These are phyloP conservation scores for Pythium aristosporum DNA, from an alignment of 352 stramenopile species.

Conservation along the genomic window DNA sequence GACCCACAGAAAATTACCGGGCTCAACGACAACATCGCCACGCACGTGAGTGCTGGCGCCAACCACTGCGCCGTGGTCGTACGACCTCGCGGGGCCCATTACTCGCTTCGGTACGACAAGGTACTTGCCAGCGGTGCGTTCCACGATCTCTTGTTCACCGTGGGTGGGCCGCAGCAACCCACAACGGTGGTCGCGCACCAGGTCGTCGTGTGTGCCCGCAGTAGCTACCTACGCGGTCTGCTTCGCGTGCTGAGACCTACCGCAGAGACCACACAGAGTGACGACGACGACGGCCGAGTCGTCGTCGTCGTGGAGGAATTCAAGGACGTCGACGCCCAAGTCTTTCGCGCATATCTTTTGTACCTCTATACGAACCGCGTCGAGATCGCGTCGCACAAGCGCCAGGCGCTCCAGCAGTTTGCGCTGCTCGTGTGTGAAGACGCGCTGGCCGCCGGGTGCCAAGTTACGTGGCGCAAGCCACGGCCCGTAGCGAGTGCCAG, in stretches of 20 bases:
- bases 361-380: slow-evolving; percentile 77
- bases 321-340: slow-evolving; percentile 49
- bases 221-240: slow-evolving; percentile 55
- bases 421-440: slow-evolving; percentile 56
- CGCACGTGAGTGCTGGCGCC: slow-evolving; percentile 56
- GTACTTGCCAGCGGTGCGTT: slow-evolving; percentile 54
- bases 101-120: slow-evolving; percentile 58
- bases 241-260: slow-evolving; percentile 39
- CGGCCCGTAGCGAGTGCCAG: slow-evolving; percentile 3
- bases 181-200: slow-evolving; percentile 39
- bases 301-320: slow-evolving; percentile 53
- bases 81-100: slow-evolving; percentile 51
- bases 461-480: slow-evolving; percentile 57
- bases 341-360: slow-evolving; percentile 61
- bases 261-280: not conserved
- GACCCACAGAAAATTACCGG: slow-evolving; percentile 62
- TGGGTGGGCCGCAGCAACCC: slow-evolving; percentile 29
- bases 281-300: slow-evolving; percentile 1
- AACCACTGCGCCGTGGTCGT: slow-evolving; percentile 70
- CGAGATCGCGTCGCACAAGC: slow-evolving; percentile 63
- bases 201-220: slow-evolving; percentile 58
- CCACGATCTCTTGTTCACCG: slow-evolving; percentile 47
- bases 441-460: slow-evolving; percentile 41
- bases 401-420: slow-evolving; percentile 50
- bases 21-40: slow-evolving; percentile 54